Percentiles rank a stretch among this genome's conserved stretches.
Evolutionary conservation across 169 alveolate genomes (phyloP).

Genomic region (Cryptosporidium sp.): DNA sequence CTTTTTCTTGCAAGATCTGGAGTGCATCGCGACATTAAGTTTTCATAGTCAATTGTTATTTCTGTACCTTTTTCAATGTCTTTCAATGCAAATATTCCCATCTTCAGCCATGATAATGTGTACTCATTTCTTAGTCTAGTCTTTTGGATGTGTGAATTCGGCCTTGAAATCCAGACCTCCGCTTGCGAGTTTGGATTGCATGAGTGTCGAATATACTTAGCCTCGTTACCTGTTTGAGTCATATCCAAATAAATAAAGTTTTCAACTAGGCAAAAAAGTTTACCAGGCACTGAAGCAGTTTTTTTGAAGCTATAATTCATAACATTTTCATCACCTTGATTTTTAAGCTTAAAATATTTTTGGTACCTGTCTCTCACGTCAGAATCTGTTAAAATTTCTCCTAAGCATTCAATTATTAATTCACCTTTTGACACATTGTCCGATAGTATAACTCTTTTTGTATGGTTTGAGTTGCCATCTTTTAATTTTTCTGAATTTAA

Average conservation of each 20-base stretch:
- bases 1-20: slow-evolving; percentile 8
- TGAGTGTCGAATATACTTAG: slow-evolving; percentile 60
- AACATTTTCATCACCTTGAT: slow-evolving; percentile 7
- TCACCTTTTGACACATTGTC: slow-evolving; percentile 48
- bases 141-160: background rate
- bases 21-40: slow-evolving; percentile 9
- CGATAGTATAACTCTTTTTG: slow-evolving; percentile 21
- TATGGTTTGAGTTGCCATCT: background rate
- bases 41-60: slow-evolving; percentile 72
- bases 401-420: slow-evolving; percentile 60
- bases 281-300: slow-evolving; percentile 1
- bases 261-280: slow-evolving; percentile 54
- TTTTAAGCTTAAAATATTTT: slow-evolving; percentile 17
- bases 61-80: slow-evolving; percentile 57
- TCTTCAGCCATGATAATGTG: slow-evolving; percentile 37
- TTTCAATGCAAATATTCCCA: slow-evolving; percentile 68
- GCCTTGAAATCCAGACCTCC: slow-evolving; percentile 67
- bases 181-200: slow-evolving; percentile 70
- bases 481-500: background rate
- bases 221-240: slow-evolving; percentile 73
- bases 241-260: slow-evolving; percentile 53
- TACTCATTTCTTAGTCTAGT: slow-evolving; percentile 5
- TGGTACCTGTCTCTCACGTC: slow-evolving; percentile 63
- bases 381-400: slow-evolving; percentile 53
- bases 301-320: background rate